Conservation (phyloP, 495 filamentous ascomycete species). For the Podospora bellae-mahoneyi region DNA sequence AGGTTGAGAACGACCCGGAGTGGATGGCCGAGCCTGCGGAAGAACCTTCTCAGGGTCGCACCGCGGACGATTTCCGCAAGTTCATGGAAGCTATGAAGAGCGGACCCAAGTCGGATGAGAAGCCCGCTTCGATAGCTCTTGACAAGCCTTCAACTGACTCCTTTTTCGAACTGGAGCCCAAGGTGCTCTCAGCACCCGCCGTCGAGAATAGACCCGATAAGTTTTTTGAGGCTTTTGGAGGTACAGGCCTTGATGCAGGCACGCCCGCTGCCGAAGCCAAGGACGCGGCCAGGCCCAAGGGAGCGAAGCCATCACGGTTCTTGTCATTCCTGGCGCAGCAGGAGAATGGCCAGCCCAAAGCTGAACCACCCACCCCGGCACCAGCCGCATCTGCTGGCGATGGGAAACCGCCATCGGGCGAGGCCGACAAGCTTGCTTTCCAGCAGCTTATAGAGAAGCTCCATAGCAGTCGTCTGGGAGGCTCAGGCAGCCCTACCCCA, state of each 20-base stretch:
- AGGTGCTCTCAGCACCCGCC: conserved; percentile 53
- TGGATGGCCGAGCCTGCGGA: conserved; percentile 79
- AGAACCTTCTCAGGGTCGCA: conserved; percentile 65
- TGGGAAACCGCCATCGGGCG: conserved; percentile 44
- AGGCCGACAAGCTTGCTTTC: conserved; percentile 85
- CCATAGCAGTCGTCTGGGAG: conserved; percentile 35
- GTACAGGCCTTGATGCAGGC: conserved; percentile 40
- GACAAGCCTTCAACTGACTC: conserved; percentile 29
- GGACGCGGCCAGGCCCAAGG: conserved; percentile 42
- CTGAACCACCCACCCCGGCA: conserved; percentile 48
- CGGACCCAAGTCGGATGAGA: conserved; percentile 45
- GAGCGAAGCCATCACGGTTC: conserved; percentile 71
- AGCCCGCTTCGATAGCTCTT: conserved; percentile 36
- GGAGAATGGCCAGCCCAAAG: conserved; percentile 54
- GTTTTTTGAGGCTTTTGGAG: conserved; percentile 69
- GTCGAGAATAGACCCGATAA: conserved; percentile 69
- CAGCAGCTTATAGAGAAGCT: conserved; percentile 85
- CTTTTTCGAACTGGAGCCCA: conserved; percentile 43
- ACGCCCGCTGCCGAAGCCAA: conserved; percentile 40
- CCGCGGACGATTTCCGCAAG: conserved; percentile 87
- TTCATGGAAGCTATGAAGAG: conserved; percentile 90
- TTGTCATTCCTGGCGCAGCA: conserved; percentile 74
- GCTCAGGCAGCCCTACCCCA: conserved; percentile 18
- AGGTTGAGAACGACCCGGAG: conserved; percentile 76
- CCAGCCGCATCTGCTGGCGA: conserved; percentile 10